Evolutionary conservation across 129 eudicot species (phyloP).

Genomic region (Centella asiatica): DNA sequence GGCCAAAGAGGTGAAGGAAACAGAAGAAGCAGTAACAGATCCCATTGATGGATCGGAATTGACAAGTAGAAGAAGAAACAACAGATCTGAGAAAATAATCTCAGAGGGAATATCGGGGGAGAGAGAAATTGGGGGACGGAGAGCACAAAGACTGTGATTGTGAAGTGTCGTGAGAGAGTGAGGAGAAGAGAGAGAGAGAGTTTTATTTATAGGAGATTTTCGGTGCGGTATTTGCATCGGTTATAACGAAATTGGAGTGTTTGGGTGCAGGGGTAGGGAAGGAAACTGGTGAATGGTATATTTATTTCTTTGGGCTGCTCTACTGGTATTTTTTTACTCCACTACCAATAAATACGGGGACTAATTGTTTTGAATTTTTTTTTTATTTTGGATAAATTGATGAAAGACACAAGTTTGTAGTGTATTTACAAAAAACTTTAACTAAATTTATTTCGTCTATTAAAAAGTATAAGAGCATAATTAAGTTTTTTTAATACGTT

Average conservation of each 20-base stretch:
- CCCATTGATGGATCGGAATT: conserved; percentile 45
- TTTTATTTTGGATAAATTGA: too few species aligned
- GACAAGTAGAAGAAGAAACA: conserved; percentile 4
- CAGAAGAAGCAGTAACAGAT: conserved; percentile 43
- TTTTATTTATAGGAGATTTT: not conserved
- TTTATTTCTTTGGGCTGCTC: not conserved
- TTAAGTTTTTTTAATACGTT: too few species aligned
- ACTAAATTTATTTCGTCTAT: too few species aligned
- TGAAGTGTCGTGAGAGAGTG: not conserved
- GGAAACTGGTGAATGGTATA: not conserved
- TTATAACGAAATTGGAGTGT: conserved; percentile 11
- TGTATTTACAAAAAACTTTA: too few species aligned
- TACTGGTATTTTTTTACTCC: not conserved
- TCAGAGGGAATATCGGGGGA: conserved; percentile 1
- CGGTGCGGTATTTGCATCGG: not conserved
- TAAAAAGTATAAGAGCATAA: too few species aligned
- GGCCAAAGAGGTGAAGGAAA: conserved; percentile 34
- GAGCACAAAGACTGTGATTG: conserved; percentile 7
- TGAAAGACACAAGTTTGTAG: too few species aligned
- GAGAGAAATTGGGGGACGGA: conserved; percentile 21
- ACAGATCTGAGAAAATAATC: conserved; percentile 9
- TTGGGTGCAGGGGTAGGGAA: not conserved
- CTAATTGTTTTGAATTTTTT: too few species aligned
- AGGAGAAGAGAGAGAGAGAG: not conserved
- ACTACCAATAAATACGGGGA: not conserved